These are phyloP conservation scores for Prototheca cutis DNA, from an alignment of 163 green algal species.

Conservation along the genomic window DNA sequence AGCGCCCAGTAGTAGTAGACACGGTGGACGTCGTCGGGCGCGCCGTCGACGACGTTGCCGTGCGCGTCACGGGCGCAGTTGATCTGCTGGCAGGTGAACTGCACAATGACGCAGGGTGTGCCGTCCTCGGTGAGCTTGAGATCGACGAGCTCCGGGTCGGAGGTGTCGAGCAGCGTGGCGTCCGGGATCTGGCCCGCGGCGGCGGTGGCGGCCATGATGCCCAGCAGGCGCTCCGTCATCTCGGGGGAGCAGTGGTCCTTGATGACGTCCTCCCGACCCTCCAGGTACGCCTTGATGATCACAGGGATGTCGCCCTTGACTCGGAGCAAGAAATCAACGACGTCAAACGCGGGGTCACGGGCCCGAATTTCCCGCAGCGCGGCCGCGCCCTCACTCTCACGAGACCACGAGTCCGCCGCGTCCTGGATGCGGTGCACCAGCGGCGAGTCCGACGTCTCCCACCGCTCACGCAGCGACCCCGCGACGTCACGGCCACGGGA, in stretches of 20 bases:
- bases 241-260: constrained; percentile 66
- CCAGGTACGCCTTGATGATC: constrained; percentile 69
- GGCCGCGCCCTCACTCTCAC: constrained; percentile 65
- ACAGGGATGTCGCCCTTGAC: constrained; percentile 50
- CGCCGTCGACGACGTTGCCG: constrained; percentile 84
- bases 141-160: constrained; percentile 81
- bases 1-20: constrained; percentile 90
- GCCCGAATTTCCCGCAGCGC: constrained; percentile 70
- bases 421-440: constrained; percentile 86
- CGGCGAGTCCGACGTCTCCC: constrained; percentile 75
- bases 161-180: constrained; percentile 80
- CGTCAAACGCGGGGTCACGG: constrained; percentile 81
- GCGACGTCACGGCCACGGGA: constrained; percentile 36
- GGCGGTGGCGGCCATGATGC: constrained; percentile 42
- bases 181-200: constrained; percentile 59
- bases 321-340: constrained; percentile 55
- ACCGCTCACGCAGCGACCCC: constrained; percentile 68
- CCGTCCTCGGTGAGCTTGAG: constrained; percentile 60
- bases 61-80: constrained; percentile 86
- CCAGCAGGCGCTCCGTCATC: constrained; percentile 72
- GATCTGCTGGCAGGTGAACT: constrained; percentile 92
- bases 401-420: constrained; percentile 69
- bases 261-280: constrained; percentile 51
- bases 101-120: constrained; percentile 49
- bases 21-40: constrained; percentile 56